These are phyloP conservation scores for Chalciporus chontae DNA, from an alignment of 768 basidiomycete species.

Conservation along the genomic window DNA sequence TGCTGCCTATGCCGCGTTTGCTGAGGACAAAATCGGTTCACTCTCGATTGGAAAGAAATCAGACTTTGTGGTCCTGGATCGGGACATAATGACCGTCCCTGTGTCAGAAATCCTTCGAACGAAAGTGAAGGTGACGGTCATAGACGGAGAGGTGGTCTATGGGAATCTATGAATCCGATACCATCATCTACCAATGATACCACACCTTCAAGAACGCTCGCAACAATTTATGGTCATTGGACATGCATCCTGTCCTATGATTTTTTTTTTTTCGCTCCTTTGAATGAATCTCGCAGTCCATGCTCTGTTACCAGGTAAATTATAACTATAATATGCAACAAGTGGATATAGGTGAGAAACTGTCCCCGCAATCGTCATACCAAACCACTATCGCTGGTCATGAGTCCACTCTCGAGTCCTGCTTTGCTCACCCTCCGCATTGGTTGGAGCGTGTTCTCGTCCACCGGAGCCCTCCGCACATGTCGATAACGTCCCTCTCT, in stretches of 20 bases:
- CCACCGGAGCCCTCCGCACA: conserved; percentile 80
- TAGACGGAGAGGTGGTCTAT: conserved; percentile 69
- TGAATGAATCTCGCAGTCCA: neutral
- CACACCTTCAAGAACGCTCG: no score
- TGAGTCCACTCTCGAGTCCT: conserved; percentile 68
- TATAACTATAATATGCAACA: conserved; percentile 3
- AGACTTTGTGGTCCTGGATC: conserved; percentile 82
- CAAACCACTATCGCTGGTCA: conserved; percentile 3
- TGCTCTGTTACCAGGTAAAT: conserved; percentile 1
- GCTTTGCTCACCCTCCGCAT: conserved; percentile 90
- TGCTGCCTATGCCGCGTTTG: conserved; percentile 84
- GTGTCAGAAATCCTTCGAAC: conserved; percentile 58
- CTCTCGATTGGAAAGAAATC: conserved; percentile 77
- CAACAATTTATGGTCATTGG: neutral
- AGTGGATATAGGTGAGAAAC: conserved; percentile 12
- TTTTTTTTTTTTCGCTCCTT: neutral
- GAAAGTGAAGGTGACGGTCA: conserved; percentile 66
- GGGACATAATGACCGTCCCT: conserved; percentile 71
- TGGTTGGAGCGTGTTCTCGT: conserved; percentile 86
- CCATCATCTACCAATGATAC: neutral
- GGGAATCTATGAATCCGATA: conserved; percentile 37
- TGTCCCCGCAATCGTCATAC: neutral
- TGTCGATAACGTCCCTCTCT: conserved; percentile 82
- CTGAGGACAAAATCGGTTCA: conserved; percentile 68
- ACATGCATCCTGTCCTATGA: neutral